Base-by-base conservation (phyloP, 257 asterid genomes). In the Scutellaria baicalensis region DNA sequence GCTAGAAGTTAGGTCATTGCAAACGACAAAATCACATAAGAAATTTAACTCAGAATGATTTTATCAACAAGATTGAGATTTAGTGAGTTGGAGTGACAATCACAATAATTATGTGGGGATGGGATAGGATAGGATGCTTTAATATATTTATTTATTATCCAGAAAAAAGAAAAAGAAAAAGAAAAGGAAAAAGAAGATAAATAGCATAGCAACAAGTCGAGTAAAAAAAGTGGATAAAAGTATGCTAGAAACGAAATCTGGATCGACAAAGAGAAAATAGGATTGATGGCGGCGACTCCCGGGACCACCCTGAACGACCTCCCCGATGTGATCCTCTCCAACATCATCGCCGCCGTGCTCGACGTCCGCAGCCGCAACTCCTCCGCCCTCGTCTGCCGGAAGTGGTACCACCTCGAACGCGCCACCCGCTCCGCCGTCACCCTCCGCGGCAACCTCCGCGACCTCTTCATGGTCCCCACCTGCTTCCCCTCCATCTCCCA, bases 291-390 rank as follows among this genome's bases (percentile, higher is more conserved):
- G 74, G 76, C 86, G 38, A 40, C 75, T 62, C 5, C 44, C 11
- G 60, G 49, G 75, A 14, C 83, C 62, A 74, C 92, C 43, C 23
- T 85, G 45, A 47, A 76, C 76, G 87, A 81, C 76, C 94, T 87
- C 56, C 97, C 99, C 0, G 96, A 93, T 63, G 93, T 79, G 13
- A 79, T 91, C 81, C 87, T 91, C 44, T 86, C 84, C 65, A 82
- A 56, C 79, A 81, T 93, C 55, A 84, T 93, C 85, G 84, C 96
- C 79, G 81, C 84, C 87, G 69, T 89, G 5, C 51, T 80, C 59
- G 88, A 82, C 80, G 84, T 80, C 55, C 98, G 97, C 77, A 73
- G 83, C 79, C 97, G 95, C 76, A 93, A 90, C 92, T 78, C 85
- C 77, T 75, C 93, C 60, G 23, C 97, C 31, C 66, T 93, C 18